Evolutionary conservation across 345 rosid genomes (phyloP).

Genomic region (Eutrema heterophyllum): DNA sequence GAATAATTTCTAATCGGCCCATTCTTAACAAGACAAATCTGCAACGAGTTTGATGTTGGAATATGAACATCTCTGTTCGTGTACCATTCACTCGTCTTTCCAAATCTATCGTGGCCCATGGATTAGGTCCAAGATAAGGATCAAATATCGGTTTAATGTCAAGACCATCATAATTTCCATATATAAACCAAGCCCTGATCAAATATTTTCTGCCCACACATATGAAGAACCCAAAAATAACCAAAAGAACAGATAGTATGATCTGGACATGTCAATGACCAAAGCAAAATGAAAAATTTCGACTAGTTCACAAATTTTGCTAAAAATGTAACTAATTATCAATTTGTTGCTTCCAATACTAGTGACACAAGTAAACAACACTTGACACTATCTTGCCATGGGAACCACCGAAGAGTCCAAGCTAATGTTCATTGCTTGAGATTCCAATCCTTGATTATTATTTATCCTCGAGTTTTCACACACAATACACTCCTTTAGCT

Average conservation of each 20-base stretch:
- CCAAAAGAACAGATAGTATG: no score
- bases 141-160: background rate
- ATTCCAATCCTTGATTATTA: background rate
- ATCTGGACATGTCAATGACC: no score
- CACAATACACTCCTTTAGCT: conserved; percentile 16
- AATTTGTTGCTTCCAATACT: background rate
- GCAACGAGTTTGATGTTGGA: background rate
- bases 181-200: conserved; percentile 24
- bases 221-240: no score
- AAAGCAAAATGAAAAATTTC: no score
- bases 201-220: conserved; percentile 29
- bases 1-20: background rate
- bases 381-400: background rate
- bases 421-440: background rate
- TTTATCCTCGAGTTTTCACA: background rate
- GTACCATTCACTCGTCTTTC: background rate
- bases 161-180: conserved; percentile 40
- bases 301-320: background rate
- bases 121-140: conserved; percentile 25
- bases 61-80: background rate
- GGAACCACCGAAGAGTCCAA: background rate
- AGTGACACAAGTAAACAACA: no score
- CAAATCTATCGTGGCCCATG: conserved; percentile 13
- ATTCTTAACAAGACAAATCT: conserved; percentile 46
- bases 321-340: background rate